A percentile compares a stretch with the other conserved stretches of the same genome.
These are phyloP conservation scores for Lasiosphaeria hispida DNA, from an alignment of 495 filamentous ascomycete genomes.

Conservation along the genomic window DNA sequence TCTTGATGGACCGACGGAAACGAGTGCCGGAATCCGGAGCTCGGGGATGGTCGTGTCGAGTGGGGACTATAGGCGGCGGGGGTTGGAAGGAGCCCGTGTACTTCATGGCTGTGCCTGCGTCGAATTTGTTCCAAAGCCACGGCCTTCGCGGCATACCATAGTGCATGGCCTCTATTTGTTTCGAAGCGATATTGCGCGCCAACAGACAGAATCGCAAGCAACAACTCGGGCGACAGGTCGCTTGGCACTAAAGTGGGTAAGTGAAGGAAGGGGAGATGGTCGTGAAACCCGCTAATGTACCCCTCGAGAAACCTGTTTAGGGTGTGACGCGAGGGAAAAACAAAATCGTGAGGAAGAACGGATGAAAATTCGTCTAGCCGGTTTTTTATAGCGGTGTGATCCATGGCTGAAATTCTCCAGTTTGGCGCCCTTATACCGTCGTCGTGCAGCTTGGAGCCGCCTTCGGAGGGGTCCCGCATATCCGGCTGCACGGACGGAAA, in stretches of 20 bases:
- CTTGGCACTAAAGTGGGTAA: slow-evolving; percentile 58
- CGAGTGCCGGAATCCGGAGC: slow-evolving; percentile 48
- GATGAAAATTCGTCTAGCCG: slow-evolving; percentile 65
- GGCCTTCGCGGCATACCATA: slow-evolving; percentile 65
- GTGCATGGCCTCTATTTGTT: slow-evolving; percentile 61
- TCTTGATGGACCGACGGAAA: slow-evolving; percentile 51
- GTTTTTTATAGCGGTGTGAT: slow-evolving; percentile 60
- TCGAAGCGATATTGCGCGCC: slow-evolving; percentile 72
- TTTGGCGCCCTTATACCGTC: slow-evolving; percentile 45
- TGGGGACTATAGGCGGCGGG: slow-evolving; percentile 51
- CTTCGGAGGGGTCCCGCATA: slow-evolving; percentile 55
- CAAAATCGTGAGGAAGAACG: slow-evolving; percentile 64
- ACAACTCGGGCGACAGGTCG: slow-evolving; percentile 54
- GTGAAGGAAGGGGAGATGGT: slow-evolving; percentile 68
- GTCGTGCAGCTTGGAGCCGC: slow-evolving; percentile 39
- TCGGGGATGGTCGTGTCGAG: slow-evolving; percentile 50
- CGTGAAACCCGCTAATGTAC: slow-evolving; percentile 65
- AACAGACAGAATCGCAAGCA: slow-evolving; percentile 62
- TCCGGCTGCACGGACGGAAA: slow-evolving; percentile 68
- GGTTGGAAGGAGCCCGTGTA: slow-evolving; percentile 49
- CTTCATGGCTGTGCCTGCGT: slow-evolving; percentile 49
- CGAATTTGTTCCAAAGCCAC: slow-evolving; percentile 54
- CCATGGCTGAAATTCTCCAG: slow-evolving; percentile 64
- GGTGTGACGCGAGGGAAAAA: slow-evolving; percentile 62
- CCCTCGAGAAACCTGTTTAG: slow-evolving; percentile 64